phyloP scores from a whole-genome alignment of 805 yeast genomes.

The Cyberlindnera mrakii region DNA sequence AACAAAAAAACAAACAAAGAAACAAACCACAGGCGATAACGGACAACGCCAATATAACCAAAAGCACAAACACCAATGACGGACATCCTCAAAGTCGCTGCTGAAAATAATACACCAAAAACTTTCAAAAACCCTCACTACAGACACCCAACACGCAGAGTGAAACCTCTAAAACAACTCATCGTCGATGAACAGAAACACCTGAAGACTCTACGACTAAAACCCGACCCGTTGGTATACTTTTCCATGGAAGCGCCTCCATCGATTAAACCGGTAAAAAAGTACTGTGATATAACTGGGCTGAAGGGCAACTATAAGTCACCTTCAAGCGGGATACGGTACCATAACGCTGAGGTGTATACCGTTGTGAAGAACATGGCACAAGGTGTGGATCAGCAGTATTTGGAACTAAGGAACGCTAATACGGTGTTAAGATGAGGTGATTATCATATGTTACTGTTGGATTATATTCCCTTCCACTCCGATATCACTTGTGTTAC shows the following conservation, averaged over 20 bases:
- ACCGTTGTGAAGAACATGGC: constrained; percentile 72
- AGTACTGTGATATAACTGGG: constrained; percentile 93
- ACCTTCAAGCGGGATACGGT: constrained; percentile 70
- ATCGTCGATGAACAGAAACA: constrained; percentile 74
- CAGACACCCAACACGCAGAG: constrained; percentile 51
- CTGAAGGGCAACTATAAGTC: constrained; percentile 69
- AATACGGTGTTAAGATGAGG: constrained; percentile 66
- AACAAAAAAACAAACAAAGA: neutral
- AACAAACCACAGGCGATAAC: no score
- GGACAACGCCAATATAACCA: no score
- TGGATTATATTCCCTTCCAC: constrained; percentile 1
- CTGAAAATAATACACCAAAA: constrained; percentile 27
- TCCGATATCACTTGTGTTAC: constrained; percentile 9
- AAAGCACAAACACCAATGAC: neutral
- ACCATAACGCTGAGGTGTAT: constrained; percentile 77
- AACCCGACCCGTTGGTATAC: constrained; percentile 56
- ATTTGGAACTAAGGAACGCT: constrained; percentile 80
- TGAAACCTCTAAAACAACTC: constrained; percentile 69
- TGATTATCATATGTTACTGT: neutral
- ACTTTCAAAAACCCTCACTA: constrained; percentile 55
- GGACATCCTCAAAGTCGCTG: constrained; percentile 10
- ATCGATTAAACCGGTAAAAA: constrained; percentile 69
- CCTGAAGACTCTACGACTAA: constrained; percentile 30
- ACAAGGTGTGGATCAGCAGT: constrained; percentile 91
- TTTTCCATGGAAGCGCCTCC: constrained; percentile 81